Base-by-base conservation (phyloP, 495 filamentous ascomycete species). In the Jackrogersella multiformis region DNA sequence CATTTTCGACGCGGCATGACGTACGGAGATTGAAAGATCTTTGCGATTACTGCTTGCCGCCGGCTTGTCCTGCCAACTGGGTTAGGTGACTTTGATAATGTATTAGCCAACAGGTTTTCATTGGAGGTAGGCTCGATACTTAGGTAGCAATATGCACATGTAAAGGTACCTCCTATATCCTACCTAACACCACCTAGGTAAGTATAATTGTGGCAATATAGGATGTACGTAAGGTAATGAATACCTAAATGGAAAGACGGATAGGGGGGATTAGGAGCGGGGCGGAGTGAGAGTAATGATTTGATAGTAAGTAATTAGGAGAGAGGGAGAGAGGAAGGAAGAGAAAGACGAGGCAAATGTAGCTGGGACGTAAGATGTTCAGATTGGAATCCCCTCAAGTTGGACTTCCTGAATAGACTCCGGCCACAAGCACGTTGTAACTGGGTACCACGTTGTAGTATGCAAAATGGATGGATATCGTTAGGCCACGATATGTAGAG, bases 71-170 rank as follows among this genome's bases (percentile, higher is more conserved):
- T 10, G 35, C 16, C 15, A 41, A 26, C 15, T 44, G 36, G 53
- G 42, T 52, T 41, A 42, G 46, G 35, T 61, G 36, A 49, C 49
- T 23, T 53, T 1, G 12, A 18, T 18, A n/a, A 24, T n/a, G n/a
- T 34, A 18, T 34, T 20, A 8, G 1, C 8, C 8, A 51, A 10
- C n/a, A 51, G 21, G 4, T 18, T 28, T 18, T 18, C 8, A n/a
- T 51, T 34, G 18, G 16, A 30, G 16, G 18, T 34, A 21, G 46
- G n/a, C 26, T 32, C 34, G n/a, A n/a, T n/a, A n/a, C n/a, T n/a
- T n/a, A n/a, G n/a, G 23, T 20, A 13, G 12, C 24, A 28, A 9
- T 34, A 34, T 20, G 15, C 20, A 51, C 26, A 18, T n/a, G n/a
- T n/a, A n/a, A n/a, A n/a, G n/a, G n/a, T n/a, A n/a, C n/a, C n/a